phyloP scores from a whole-genome alignment of 192 early-diverging fungal species.

The Coemansia sp. region DNA sequence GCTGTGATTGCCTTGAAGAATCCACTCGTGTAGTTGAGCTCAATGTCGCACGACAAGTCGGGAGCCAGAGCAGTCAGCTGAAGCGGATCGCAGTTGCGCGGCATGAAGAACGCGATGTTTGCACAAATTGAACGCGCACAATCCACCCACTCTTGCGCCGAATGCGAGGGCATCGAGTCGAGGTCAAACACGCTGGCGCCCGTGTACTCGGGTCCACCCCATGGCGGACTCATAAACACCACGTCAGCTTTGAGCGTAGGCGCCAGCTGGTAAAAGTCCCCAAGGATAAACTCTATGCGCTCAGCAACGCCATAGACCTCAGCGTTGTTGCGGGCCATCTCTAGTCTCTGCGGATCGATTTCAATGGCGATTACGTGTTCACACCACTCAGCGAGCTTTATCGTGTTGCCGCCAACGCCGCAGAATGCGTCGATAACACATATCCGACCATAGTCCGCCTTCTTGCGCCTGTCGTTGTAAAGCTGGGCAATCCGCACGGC shows the following conservation, averaged over 20 bases:
- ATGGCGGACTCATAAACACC: constrained; percentile 93
- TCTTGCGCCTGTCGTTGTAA: constrained; percentile 9
- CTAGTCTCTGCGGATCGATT: constrained; percentile 74
- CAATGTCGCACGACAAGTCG: constrained; percentile 72
- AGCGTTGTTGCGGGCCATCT: constrained; percentile 86
- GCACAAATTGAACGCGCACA: constrained; percentile 64
- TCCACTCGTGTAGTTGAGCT: constrained; percentile 70
- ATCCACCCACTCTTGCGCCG: constrained; percentile 60
- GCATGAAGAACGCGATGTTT: constrained; percentile 86
- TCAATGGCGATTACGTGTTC: constrained; percentile 92
- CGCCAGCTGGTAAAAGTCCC: constrained; percentile 79
- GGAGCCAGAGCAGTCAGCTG: constrained; percentile 65
- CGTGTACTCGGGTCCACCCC: constrained; percentile 87
- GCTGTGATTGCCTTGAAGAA: constrained; percentile 69
- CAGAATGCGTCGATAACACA: constrained; percentile 93
- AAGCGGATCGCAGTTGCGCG: constrained; percentile 72
- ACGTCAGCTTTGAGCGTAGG: constrained; percentile 77
- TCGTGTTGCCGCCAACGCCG: constrained; percentile 94
- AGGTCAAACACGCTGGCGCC: constrained; percentile 42
- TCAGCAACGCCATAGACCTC: constrained; percentile 87
- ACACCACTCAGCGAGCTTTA: constrained; percentile 92
- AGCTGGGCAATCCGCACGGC: constrained; percentile 55
- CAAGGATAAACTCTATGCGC: constrained; percentile 91
- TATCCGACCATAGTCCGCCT: constrained; percentile 47
- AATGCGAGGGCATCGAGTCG: constrained; percentile 50